Base-by-base conservation (phyloP, 768 basidiomycete genomes). In the Coprinopsis strossmayeri region DNA sequence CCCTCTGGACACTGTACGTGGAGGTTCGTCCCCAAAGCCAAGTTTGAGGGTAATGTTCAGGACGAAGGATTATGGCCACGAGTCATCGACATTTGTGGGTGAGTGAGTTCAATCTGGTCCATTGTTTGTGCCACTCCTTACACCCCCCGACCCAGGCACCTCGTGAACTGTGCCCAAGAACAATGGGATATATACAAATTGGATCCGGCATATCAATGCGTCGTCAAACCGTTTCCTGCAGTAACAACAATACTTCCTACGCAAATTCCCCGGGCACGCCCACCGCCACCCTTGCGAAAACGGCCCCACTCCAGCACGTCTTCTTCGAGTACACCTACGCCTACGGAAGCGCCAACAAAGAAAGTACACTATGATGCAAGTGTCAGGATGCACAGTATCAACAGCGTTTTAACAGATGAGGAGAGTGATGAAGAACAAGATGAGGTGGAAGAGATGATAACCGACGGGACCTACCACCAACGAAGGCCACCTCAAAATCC, bases 171-270 rank as follows among this genome's bases (percentile, higher is more conserved):
- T 59, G 75, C 77, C 17, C 84, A 84, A 60, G 85, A 90, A 28
- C 87, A 89, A 61, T 91, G 88, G 88, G 88, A 91, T 52, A 81
- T 90, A 24, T 83, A 89, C 66, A 90, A 89, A 59, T 72, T 91
- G 5, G 88, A 91, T 58, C 79, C 83, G 2, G 62, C 64, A n/a
- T 90, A 90, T 55, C 74, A 77, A 20, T 91, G 87, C 58, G 63
- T 67, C 49, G 79, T 87, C 7, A 73, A 65, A 26, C 60, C 61
- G 27, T 64, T 65, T 45, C 73, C 77, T 7, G 62, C 67, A 3
- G 41, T 68, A 15, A 61, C 68, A 1, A 59, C 59, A 3, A 72
- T 78, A 30, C 61, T 63, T 2, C 57, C 49, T 24, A 62, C 60
- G 37, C 52, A 55, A 46, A 51, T 57, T 35, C 49, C 44, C 38